Conservation (phyloP, 495 filamentous ascomycete species). For the Hypoxylon crocopeplum region DNA sequence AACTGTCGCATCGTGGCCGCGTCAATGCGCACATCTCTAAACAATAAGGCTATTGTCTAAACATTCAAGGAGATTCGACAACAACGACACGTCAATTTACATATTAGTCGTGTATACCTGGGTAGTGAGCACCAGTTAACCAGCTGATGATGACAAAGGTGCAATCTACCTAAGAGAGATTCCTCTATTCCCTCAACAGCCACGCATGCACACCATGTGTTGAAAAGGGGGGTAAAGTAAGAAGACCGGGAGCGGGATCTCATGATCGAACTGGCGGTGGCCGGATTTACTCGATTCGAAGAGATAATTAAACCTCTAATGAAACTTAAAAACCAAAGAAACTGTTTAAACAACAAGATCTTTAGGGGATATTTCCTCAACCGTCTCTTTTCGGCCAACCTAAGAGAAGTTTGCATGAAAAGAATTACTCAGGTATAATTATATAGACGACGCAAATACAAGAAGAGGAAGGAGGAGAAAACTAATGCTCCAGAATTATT, state of each 20-base stretch:
- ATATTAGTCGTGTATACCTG: not conserved
- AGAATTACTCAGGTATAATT: no score
- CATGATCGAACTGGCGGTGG: slow-evolving; percentile 10
- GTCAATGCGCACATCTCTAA: no score
- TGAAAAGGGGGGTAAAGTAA: slow-evolving; percentile 8
- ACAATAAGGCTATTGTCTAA: slow-evolving; percentile 2
- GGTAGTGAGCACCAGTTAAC: not conserved
- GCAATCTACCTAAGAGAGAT: no score
- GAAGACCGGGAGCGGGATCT: not conserved
- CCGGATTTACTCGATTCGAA: slow-evolving; percentile 5
- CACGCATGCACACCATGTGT: not conserved
- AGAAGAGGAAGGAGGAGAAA: not conserved
- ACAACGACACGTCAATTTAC: not conserved
- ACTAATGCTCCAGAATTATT: not conserved
- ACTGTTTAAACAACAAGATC: no score
- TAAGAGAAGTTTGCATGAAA: not conserved
- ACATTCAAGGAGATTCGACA: not conserved
- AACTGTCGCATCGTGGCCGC: no score
- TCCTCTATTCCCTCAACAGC: not conserved
- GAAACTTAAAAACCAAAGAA: slow-evolving; percentile 6
- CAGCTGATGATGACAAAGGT: not conserved
- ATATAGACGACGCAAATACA: no score
- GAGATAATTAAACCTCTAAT: not conserved
- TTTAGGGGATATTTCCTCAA: no score
- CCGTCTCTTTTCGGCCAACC: not conserved